Conservation (phyloP, 139 green algal species). For the Chlorella sp. region DNA sequence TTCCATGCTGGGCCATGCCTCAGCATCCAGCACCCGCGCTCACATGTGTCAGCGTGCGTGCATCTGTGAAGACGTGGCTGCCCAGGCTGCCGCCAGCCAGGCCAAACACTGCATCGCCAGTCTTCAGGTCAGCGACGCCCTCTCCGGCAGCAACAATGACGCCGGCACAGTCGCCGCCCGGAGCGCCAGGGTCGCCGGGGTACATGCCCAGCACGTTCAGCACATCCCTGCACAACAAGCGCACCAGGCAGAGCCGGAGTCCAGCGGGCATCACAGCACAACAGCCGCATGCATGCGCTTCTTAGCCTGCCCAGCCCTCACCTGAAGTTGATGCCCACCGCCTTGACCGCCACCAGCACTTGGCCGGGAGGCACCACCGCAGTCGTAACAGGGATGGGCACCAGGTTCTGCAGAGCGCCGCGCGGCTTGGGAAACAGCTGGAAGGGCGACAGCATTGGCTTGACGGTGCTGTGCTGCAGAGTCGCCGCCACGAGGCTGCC, state of each 20-base stretch:
- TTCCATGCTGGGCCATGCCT: no score
- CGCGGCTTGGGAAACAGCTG: slow-evolving; percentile 58
- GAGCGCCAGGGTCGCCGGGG: slow-evolving; percentile 56
- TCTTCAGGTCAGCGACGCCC: background rate
- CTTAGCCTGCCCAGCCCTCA: background rate
- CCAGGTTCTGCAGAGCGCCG: slow-evolving; percentile 70
- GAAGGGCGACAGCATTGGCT: slow-evolving; percentile 28
- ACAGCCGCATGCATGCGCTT: no score
- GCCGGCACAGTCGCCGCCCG: slow-evolving; percentile 70
- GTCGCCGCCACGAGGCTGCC: slow-evolving; percentile 9
- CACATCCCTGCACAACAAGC: slow-evolving; percentile 59
- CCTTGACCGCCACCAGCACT: slow-evolving; percentile 56
- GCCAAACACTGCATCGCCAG: slow-evolving; percentile 79
- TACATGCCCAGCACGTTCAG: slow-evolving; percentile 81
- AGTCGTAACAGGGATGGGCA: slow-evolving; percentile 25
- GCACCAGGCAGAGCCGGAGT: no score
- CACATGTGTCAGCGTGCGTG: slow-evolving; percentile 61
- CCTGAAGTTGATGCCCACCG: slow-evolving; percentile 71
- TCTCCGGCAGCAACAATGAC: slow-evolving; percentile 51
- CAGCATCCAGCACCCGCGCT: no score
- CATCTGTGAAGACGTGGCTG: slow-evolving; percentile 69
- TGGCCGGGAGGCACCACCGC: slow-evolving; percentile 21
- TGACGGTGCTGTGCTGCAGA: slow-evolving; percentile 16
- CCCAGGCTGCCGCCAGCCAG: slow-evolving; percentile 80
- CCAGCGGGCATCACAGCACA: no score